A percentile compares a stretch with the other conserved stretches of the same genome.
Evolutionary conservation across 441 rosid genomes (phyloP).

Genomic region (Raphanus hybrid): DNA sequence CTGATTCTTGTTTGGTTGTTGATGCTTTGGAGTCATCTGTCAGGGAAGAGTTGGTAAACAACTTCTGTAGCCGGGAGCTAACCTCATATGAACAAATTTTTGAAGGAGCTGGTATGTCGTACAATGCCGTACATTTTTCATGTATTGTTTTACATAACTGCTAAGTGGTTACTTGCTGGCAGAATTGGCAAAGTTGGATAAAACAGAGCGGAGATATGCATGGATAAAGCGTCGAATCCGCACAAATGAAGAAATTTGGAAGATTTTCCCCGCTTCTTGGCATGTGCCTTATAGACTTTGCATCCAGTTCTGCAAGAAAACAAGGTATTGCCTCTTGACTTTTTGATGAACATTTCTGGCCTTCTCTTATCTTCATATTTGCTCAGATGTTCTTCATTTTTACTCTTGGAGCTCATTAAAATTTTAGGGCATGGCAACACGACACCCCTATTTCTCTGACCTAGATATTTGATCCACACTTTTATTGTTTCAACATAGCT

Average conservation of each 20-base stretch:
- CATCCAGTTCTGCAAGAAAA: slow-evolving; percentile 95
- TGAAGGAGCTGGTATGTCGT: slow-evolving; percentile 95
- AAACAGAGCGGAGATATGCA: slow-evolving; percentile 95
- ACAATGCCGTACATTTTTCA: slow-evolving; percentile 11
- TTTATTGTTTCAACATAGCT: slow-evolving; percentile 9
- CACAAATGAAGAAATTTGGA: slow-evolving; percentile 98
- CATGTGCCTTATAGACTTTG: slow-evolving; percentile 96
- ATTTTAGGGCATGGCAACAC: not conserved
- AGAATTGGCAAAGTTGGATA: slow-evolving; percentile 99
- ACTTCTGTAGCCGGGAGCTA: slow-evolving; percentile 97
- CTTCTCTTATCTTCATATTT: slow-evolving; percentile 13
- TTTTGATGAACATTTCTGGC: slow-evolving; percentile 1
- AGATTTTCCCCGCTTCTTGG: slow-evolving; percentile 95
- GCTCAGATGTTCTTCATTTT: slow-evolving; percentile 11
- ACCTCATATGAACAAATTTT: slow-evolving; percentile 98
- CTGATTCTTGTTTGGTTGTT: slow-evolving; percentile 98
- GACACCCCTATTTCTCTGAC: not conserved
- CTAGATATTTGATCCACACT: slow-evolving; percentile 1
- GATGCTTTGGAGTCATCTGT: slow-evolving; percentile 99
- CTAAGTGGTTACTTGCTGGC: slow-evolving; percentile 30
- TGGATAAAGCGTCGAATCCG: slow-evolving; percentile 99
- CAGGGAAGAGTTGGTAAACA: slow-evolving; percentile 98
- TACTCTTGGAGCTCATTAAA: slow-evolving; percentile 4
- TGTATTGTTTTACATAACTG: slow-evolving; percentile 10
- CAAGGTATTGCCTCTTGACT: slow-evolving; percentile 61